These are phyloP conservation scores for Aspergillus panamensis DNA, from an alignment of 495 filamentous ascomycete genomes.

Conservation along the genomic window DNA sequence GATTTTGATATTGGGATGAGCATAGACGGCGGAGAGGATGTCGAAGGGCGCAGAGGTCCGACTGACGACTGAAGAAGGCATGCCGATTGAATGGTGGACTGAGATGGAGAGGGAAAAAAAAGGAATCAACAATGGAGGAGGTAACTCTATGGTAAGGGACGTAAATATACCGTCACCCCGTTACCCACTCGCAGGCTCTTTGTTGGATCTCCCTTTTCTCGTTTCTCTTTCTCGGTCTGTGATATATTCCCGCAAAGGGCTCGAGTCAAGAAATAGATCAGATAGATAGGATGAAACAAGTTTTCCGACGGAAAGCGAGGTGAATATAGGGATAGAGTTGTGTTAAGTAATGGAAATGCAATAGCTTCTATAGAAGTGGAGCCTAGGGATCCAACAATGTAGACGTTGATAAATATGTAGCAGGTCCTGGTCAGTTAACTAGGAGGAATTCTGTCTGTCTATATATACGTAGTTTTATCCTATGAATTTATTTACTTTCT, in stretches of 20 bases:
- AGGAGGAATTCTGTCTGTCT: not conserved
- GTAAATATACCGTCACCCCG: not conserved
- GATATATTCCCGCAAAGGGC: not conserved
- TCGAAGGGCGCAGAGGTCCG: slow-evolving; percentile 31
- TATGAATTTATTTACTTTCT: not conserved
- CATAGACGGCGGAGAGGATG: slow-evolving; percentile 24
- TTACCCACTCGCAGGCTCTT: not conserved
- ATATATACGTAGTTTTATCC: not conserved
- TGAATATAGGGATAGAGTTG: not conserved
- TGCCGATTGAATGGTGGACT: slow-evolving; percentile 2
- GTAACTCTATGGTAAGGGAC: not conserved
- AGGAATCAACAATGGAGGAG: not conserved
- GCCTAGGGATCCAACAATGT: not conserved
- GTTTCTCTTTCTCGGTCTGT: not conserved
- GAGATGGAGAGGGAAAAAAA: not conserved
- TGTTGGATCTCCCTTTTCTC: not conserved
- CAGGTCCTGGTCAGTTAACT: not conserved
- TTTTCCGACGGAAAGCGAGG: not conserved
- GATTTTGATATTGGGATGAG: slow-evolving; percentile 36
- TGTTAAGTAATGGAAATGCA: not conserved
- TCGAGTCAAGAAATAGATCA: not conserved
- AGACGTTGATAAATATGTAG: not conserved
- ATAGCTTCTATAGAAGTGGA: not conserved
- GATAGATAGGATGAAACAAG: not conserved
- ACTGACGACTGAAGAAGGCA: slow-evolving; percentile 30